A percentile compares a stretch with the other conserved stretches of the same genome.
Evolutionary conservation across 495 filamentous ascomycete species (phyloP).

Genomic region (Astrocystis sublimbata): DNA sequence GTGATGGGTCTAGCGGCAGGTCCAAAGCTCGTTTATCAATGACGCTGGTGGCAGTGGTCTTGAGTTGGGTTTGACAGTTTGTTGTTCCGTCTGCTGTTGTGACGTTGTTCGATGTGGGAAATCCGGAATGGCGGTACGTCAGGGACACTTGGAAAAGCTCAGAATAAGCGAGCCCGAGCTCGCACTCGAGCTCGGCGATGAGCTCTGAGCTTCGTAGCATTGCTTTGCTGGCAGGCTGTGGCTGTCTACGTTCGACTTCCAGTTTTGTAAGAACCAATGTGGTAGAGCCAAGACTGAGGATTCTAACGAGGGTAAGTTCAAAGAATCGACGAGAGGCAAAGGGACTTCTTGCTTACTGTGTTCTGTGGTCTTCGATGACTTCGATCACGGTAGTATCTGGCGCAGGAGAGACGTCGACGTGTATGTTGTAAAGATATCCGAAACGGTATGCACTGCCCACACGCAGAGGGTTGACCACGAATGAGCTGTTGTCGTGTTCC

Average conservation of each 20-base stretch:
- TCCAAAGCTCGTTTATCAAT: constrained; percentile 43
- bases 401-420: constrained; percentile 37
- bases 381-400: constrained; percentile 36
- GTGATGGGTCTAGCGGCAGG: constrained; percentile 40
- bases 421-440: constrained; percentile 47
- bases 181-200: constrained; percentile 51
- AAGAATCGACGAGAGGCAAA: not conserved
- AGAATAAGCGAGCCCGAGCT: constrained; percentile 43
- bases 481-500: constrained; percentile 7
- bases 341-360: constrained; percentile 13
- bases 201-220: constrained; percentile 43
- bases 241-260: constrained; percentile 20
- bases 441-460: constrained; percentile 29
- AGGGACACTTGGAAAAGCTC: constrained; percentile 50
- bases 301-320: constrained; percentile 18
- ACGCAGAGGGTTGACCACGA: constrained; percentile 8
- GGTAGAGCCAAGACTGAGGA: constrained; percentile 39
- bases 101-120: constrained; percentile 28
- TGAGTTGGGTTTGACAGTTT: constrained; percentile 38
- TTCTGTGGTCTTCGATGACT: constrained; percentile 34
- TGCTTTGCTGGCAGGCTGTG: constrained; percentile 18
- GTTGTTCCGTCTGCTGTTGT: constrained; percentile 22
- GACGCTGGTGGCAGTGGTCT: constrained; percentile 43
- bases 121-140: constrained; percentile 52
- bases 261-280: constrained; percentile 43